Evolutionary conservation across 805 yeast genomes (phyloP).

Genomic region (Lachancea mirantina): DNA sequence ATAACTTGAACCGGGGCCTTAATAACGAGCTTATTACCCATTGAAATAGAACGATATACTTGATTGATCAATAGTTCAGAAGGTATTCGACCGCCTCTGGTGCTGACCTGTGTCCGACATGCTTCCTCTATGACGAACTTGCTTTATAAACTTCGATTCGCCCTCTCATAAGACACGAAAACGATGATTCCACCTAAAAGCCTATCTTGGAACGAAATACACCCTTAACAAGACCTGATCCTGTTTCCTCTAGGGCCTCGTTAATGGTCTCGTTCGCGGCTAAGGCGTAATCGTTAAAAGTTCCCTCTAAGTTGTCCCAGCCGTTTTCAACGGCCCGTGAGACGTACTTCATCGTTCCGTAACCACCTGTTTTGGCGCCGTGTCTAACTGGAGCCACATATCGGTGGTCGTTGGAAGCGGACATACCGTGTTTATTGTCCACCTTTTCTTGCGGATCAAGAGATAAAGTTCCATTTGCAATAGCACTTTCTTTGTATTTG

Average conservation of each 20-base stretch:
- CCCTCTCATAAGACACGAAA: too few relatives aligned
- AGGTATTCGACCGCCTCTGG: too few relatives aligned
- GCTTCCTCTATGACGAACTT: too few relatives aligned
- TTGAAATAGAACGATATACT: neutral
- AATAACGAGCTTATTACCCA: constrained; percentile 5
- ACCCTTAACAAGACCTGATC: constrained; percentile 43
- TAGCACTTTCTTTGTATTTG: constrained; percentile 50
- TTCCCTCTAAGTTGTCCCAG: constrained; percentile 46
- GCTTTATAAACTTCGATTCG: too few relatives aligned
- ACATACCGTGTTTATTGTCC: constrained; percentile 9
- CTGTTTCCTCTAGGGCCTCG: constrained; percentile 43
- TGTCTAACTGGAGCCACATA: constrained; percentile 46
- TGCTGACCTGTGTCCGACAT: too few relatives aligned
- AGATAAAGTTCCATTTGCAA: constrained; percentile 41
- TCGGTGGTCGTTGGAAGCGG: constrained; percentile 15
- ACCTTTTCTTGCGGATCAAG: constrained; percentile 19
- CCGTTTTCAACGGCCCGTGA: constrained; percentile 44
- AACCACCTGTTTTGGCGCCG: constrained; percentile 30
- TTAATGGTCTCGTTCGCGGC: constrained; percentile 46
- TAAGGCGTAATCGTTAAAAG: constrained; percentile 51
- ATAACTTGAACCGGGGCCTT: constrained; percentile 2
- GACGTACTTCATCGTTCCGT: constrained; percentile 36
- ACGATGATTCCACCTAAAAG: constrained; percentile 25
- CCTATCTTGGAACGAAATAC: constrained; percentile 51
- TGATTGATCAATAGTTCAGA: neutral